Base-by-base conservation (phyloP, 75 land plant genomes). In the Sequoiadendron giganteum region DNA sequence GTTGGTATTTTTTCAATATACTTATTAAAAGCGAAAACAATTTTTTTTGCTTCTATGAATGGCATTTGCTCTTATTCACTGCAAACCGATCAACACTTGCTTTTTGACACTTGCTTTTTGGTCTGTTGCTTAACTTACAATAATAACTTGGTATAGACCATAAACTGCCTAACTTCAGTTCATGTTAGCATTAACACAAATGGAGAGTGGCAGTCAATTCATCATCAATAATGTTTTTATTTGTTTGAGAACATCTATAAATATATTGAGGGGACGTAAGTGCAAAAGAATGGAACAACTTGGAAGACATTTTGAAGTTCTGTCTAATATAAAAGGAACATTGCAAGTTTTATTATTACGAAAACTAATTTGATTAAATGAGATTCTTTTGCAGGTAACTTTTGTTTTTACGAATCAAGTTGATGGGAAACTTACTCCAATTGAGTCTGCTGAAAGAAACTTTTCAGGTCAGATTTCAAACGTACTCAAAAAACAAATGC, bases 331-430 rank as follows among this genome's bases (percentile, higher is more conserved):
- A 28, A 7, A 65, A 65, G 28, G 25, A 25, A 28, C 9, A 9
- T 28, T 8, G 1, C 6, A 7, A 58, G 28, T 6, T 19, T 58
- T 65, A 28, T 32, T 75, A 75, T 75, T 75, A 2, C 34, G 38
- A 75, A 11, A 34, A 65, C 28, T 82, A 45, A 82, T 82, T 79
- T 82, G 28, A 82, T 54, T 38, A 40, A n/a, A 15, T 87, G 83
- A 52, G 18, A 55, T 81, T 72, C 13, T 13, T 84, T 43, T 91
- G 68, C 92, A 97, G 97, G 91, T 97, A 19, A 86, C 96, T 70
- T 96, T 97, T 92, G 96, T 96, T 39, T 97, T 97, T 87, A 96
- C 99, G 78, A 96, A 97, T 85, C 99, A 97, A 94, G 92, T 97
- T 42, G 99, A 96, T 89, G 99, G 99, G 48, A 97, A 96, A 83